Percentiles rank a stretch among this genome's conserved stretches.
These are phyloP conservation scores for Scutellaria galericulata DNA, from an alignment of 257 asterid genomes.

Conservation along the genomic window DNA sequence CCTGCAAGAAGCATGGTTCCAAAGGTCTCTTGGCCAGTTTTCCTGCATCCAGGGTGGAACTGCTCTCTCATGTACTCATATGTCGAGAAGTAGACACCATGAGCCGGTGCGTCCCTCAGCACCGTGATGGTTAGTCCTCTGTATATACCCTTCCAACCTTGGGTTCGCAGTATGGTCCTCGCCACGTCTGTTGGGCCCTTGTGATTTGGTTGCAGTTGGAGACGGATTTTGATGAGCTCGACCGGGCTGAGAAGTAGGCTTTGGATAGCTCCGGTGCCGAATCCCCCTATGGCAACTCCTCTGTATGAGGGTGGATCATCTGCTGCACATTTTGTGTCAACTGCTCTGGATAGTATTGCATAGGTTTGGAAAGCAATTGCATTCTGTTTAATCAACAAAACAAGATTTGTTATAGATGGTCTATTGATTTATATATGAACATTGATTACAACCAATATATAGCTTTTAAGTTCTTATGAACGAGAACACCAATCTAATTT, in stretches of 20 bases:
- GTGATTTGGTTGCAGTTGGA: constrained; percentile 61
- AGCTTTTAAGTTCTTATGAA: no score
- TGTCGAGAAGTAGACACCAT: constrained; percentile 70
- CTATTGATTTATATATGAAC: no score
- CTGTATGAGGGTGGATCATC: constrained; percentile 74
- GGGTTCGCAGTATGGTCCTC: constrained; percentile 43
- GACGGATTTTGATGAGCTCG: constrained; percentile 91
- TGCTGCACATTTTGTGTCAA: constrained; percentile 42
- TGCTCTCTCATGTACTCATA: constrained; percentile 66
- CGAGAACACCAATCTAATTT: no score
- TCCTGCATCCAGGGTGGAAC: constrained; percentile 85
- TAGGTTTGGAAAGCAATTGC: constrained; percentile 88
- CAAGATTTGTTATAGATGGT: not conserved
- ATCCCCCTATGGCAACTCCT: constrained; percentile 79
- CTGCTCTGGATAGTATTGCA: constrained; percentile 65
- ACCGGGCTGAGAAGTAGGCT: constrained; percentile 86
- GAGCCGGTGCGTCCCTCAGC: constrained; percentile 76
- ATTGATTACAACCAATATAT: no score
- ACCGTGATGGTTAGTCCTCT: constrained; percentile 72
- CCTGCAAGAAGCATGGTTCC: constrained; percentile 81
- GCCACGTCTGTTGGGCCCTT: constrained; percentile 64
- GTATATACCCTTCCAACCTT: constrained; percentile 58
- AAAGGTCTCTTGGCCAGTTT: constrained; percentile 61
- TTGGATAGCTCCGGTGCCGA: constrained; percentile 88
- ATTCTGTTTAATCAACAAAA: constrained; percentile 58